Base-by-base conservation (phyloP, 805 yeast species). In the Ogataea zsoltii region DNA sequence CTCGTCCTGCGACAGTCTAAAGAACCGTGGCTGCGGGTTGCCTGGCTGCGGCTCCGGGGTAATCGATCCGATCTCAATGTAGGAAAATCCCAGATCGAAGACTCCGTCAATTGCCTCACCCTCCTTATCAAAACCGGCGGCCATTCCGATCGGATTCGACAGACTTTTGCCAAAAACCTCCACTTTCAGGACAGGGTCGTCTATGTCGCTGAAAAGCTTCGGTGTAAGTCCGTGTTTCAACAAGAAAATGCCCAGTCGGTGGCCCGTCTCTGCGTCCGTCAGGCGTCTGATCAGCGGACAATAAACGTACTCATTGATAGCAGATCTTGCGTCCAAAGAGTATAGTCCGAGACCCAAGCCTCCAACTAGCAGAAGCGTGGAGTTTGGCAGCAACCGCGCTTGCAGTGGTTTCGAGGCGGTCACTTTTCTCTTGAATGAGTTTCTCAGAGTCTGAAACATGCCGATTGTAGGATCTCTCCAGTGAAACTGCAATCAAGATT, bases 31-130 rank as follows among this genome's bases (percentile, higher is more conserved):
- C 56, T 70, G 64, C n/a, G 97, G 96, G 67, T 92, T 92, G 29
- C 98, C 98, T 7, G 92, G 89, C 68, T 92, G 98, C 0, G 97
- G 88, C 54, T 76, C 70, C 3, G 98, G 98, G 6, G 98, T 92
- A 39, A 92, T 82, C 2, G 96, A 87, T 2, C 98, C 98, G 48
- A 92, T 78, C 67, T 92, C 98, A 53, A 89, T 94, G 64, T 88
- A 88, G 13, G 92, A 81, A 58, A 91, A 91, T 2, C 98, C 98
- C 44, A 77, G 62, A 51, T 82, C 75, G 55, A 84, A 83, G 48
- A 92, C 72, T 0, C 90, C 70, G 56, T 92, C 97, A 54, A 92
- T 80, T 16, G 88, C 96, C 60, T 89, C 96, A 42, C 88, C 98
- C 59, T 91, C 84, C 68, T 92, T 92, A 66, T 92, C 98, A 53